Evolutionary conservation across 1,284 basidiomycete genomes (phyloP).

Genomic region (Malassezia sp.): DNA sequence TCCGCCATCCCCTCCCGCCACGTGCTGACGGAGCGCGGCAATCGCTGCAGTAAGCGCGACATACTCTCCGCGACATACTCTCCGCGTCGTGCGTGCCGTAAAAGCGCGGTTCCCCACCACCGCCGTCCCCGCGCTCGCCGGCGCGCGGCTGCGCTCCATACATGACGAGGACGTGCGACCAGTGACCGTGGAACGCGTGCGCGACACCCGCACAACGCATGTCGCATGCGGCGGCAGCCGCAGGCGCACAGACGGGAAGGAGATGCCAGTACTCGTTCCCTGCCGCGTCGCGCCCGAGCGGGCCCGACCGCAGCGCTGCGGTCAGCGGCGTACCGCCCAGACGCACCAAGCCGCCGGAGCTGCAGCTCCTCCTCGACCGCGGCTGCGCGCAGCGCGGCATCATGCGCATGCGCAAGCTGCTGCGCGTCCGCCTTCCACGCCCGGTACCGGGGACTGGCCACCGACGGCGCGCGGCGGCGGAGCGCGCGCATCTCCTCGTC

Average conservation of each 20-base stretch:
- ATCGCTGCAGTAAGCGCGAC: neutral
- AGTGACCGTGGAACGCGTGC: conserved; percentile 6
- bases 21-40: no score
- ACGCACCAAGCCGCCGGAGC: neutral
- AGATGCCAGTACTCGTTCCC: conserved; percentile 21
- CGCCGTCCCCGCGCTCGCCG: neutral
- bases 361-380: neutral
- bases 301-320: conserved; percentile 10
- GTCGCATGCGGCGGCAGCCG: neutral
- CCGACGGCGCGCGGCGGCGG: conserved; percentile 6
- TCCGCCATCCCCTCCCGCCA: no score
- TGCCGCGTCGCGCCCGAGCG: conserved; percentile 16
- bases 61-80: neutral
- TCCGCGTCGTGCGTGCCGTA: neutral
- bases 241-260: conserved; percentile 2
- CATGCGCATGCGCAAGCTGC: conserved; percentile 1
- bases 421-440: conserved; percentile 8
- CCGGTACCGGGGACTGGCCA: conserved; percentile 6
- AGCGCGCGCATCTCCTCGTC: conserved; percentile 5
- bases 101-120: no score
- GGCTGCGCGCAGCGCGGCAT: neutral
- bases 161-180: conserved; percentile 7
- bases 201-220: neutral
- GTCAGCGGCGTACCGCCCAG: neutral
- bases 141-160: conserved; percentile 2